phyloP scores from a whole-genome alignment of 1,284 basidiomycete genomes.

The Calocybe gambosa region DNA sequence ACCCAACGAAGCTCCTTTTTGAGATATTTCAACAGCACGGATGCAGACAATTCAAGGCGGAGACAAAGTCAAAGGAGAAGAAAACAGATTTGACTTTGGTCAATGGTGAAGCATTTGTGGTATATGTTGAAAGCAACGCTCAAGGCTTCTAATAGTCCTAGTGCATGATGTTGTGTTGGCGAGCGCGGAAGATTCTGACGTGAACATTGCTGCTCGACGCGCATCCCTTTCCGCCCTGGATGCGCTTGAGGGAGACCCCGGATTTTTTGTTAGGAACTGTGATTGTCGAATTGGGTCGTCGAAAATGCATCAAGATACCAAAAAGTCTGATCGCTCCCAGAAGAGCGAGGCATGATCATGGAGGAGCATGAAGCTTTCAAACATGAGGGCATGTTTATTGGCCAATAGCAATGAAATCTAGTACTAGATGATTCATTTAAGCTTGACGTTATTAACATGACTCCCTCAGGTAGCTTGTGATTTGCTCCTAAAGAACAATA shows the following conservation, averaged over 20 bases:
- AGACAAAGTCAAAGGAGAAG: conserved; percentile 47
- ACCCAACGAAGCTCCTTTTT: conserved; percentile 68
- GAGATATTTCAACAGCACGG: conserved; percentile 65
- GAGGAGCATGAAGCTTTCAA: conserved; percentile 7
- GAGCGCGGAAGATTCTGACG: conserved; percentile 45
- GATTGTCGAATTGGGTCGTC: conserved; percentile 45
- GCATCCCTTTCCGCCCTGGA: conserved; percentile 60
- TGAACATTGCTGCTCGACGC: conserved; percentile 47
- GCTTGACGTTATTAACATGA: too few species aligned
- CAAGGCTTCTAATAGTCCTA: conserved; percentile 26
- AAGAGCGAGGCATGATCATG: conserved; percentile 20
- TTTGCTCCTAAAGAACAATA: conserved; percentile 26
- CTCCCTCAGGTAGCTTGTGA: conserved; percentile 16
- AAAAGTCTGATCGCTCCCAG: conserved; percentile 13
- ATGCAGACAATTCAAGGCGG: conserved; percentile 56
- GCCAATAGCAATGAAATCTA: conserved; percentile 3
- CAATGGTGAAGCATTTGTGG: conserved; percentile 5
- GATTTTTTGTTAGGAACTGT: conserved; percentile 55
- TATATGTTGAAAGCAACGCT: background rate
- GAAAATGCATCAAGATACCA: conserved; percentile 7
- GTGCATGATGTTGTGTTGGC: conserved; percentile 61
- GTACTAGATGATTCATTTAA: too few species aligned
- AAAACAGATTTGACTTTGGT: conserved; percentile 1
- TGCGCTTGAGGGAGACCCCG: conserved; percentile 55
- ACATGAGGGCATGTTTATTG: conserved; percentile 15